Conservation (phyloP, 1,139 yeast genomes). For the Debaryomycetaceae sp. region DNA sequence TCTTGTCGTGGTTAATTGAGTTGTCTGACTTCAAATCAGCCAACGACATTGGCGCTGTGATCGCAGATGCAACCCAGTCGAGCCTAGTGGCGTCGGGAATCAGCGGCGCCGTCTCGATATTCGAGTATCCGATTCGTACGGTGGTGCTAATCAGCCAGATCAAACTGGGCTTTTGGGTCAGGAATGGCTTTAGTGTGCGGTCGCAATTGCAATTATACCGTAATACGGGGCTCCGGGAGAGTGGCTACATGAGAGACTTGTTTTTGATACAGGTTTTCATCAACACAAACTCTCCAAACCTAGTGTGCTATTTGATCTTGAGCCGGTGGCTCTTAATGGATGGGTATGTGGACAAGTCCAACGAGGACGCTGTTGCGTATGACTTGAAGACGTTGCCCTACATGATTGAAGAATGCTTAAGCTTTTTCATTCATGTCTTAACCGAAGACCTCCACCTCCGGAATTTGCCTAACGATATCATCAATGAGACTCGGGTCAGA, state of each 20-base stretch:
- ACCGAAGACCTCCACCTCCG: slow-evolving; percentile 64
- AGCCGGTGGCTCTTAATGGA: slow-evolving; percentile 70
- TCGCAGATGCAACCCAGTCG: slow-evolving; percentile 11
- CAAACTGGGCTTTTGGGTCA: slow-evolving; percentile 56
- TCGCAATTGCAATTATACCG: slow-evolving; percentile 79
- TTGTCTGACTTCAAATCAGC: slow-evolving; percentile 31
- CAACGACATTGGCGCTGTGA: slow-evolving; percentile 15
- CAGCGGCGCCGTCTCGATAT: slow-evolving; percentile 27
- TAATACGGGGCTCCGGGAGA: slow-evolving; percentile 77
- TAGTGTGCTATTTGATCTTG: slow-evolving; percentile 55
- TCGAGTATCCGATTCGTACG: slow-evolving; percentile 77
- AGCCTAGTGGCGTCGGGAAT: not conserved
- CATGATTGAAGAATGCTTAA: slow-evolving; percentile 77
- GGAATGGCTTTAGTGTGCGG: slow-evolving; percentile 63
- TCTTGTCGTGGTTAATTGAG: slow-evolving; percentile 68
- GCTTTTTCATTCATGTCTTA: slow-evolving; percentile 63
- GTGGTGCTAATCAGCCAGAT: slow-evolving; percentile 54
- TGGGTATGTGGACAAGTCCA: slow-evolving; percentile 9
- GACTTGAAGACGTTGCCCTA: slow-evolving; percentile 46
- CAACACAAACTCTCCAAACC: slow-evolving; percentile 53
- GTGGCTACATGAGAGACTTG: slow-evolving; percentile 74
- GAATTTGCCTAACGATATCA: slow-evolving; percentile 47
- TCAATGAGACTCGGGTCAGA: slow-evolving; percentile 48
- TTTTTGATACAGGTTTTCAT: slow-evolving; percentile 67
- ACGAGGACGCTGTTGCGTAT: slow-evolving; percentile 14